Conservation (phyloP, 2,329 filamentous ascomycete genomes). For the Cladosporium colombiae region DNA sequence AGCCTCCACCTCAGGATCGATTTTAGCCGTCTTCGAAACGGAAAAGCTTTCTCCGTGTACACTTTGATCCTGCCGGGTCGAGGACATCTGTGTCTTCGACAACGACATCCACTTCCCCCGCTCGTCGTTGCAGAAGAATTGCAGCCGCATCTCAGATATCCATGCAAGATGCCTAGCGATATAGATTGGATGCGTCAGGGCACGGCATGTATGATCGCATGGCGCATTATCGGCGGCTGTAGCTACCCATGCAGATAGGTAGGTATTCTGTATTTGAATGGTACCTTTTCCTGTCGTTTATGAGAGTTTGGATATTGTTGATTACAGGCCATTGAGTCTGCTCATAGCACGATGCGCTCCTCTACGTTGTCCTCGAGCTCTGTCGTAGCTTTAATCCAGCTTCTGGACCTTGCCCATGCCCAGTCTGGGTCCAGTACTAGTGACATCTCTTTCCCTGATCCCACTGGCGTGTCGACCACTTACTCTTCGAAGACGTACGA, state of each 20-base stretch:
- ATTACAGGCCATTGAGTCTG: neutral
- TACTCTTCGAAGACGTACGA: constrained; percentile 43
- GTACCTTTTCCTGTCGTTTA: neutral
- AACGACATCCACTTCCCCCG: constrained; percentile 8
- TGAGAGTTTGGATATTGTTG: neutral
- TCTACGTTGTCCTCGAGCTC: neutral
- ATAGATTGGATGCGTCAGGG: neutral
- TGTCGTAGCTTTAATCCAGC: neutral
- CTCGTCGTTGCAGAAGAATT: too few relatives aligned
- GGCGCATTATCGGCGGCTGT: neutral
- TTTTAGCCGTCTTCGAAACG: constrained; percentile 17
- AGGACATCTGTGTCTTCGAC: neutral
- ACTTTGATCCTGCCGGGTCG: neutral
- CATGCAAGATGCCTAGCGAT: constrained; percentile 4
- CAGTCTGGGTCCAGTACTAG: neutral
- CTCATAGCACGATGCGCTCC: neutral
- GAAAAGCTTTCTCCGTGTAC: constrained; percentile 12
- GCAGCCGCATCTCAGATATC: neutral
- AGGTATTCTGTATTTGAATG: constrained; percentile 8
- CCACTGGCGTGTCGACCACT: constrained; percentile 32
- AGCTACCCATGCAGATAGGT: neutral
- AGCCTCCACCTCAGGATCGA: constrained; percentile 3
- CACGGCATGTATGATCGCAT: constrained; percentile 9
- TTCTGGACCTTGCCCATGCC: neutral
- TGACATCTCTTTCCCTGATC: constrained; percentile 33